Evolutionary conservation across 2,329 filamentous ascomycete genomes (phyloP), one percentile per base, ranked within the genome.

Genomic region (Colletotrichum chrysophilum): DNA sequence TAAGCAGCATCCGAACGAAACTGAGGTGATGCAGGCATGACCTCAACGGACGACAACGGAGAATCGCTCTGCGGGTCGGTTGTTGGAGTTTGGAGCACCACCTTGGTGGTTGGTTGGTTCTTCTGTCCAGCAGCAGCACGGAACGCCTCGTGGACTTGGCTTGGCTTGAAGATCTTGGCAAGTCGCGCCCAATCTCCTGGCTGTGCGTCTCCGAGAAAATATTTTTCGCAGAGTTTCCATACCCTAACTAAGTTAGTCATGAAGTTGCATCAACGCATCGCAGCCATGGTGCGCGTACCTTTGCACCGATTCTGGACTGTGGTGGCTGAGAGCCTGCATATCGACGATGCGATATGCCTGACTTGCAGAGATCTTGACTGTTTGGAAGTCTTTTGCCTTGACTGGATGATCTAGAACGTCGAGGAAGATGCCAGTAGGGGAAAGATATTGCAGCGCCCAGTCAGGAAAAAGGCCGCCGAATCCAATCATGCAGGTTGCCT

Each of bases 1-100:
- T 90, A 90, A 56, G 38, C 21, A 56, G 58, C 38, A 65, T 71
- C 36, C 6, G 60, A 52, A 48, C 69, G 69, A 26, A 71, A 71
- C 18, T 30, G 43, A 26, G 56, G 67, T 8, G 58, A 62, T 30
- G 30, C 58, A 34, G 58, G 58, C 26, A 7, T 62, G 24, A 66
- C 21, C 36, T 26, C 18, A 2, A 36, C 26, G 1, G 43, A 43
- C 5, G 65, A 56, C 3, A 26, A n/a, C 6, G 67, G 34, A 28
- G 36, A 28, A 38, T 26, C 18, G 9, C 52, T 36, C 52, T 32
- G 34, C 26, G 13, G 34, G 34, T 61, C 36, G 4, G 6, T 3
- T 32, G 34, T 48, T 24, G 67, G 67, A 10, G 52, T 48, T 24
- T 38, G 55, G 32, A 70, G 32, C 10, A 62, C n/a, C 10, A 36